These are phyloP conservation scores for Coemansia biformis DNA, from an alignment of 192 early-diverging fungal species.

Conservation along the genomic window DNA sequence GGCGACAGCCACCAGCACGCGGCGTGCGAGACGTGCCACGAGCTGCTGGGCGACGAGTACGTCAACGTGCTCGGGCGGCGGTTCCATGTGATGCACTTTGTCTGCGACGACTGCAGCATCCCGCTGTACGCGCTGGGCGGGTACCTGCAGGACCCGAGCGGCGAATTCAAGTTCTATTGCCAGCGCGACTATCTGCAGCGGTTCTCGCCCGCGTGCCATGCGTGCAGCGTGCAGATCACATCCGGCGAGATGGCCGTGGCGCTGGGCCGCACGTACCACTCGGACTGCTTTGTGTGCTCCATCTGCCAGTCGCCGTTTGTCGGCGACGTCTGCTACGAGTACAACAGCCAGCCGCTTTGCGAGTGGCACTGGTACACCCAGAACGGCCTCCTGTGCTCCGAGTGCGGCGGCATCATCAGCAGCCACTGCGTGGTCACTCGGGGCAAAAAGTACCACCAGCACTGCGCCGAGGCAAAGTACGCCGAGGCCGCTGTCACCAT, in stretches of 20 bases:
- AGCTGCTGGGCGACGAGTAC: slow-evolving; percentile 45
- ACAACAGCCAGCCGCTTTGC: slow-evolving; percentile 48
- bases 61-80: slow-evolving; percentile 42
- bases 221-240: slow-evolving; percentile 48
- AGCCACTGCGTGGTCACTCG: slow-evolving; percentile 49
- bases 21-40: slow-evolving; percentile 28
- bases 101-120: slow-evolving; percentile 48
- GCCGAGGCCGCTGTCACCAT: slow-evolving; percentile 37
- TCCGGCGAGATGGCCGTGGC: slow-evolving; percentile 50
- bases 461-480: slow-evolving; percentile 48
- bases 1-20: slow-evolving; percentile 1
- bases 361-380: slow-evolving; percentile 54
- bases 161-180: slow-evolving; percentile 43
- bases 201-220: slow-evolving; percentile 47
- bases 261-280: slow-evolving; percentile 48
- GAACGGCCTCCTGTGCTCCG: slow-evolving; percentile 45
- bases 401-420: slow-evolving; percentile 50
- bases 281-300: slow-evolving; percentile 50
- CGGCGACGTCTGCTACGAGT: slow-evolving; percentile 51
- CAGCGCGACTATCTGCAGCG: slow-evolving; percentile 51
- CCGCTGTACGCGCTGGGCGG: slow-evolving; percentile 51
- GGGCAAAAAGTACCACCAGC: slow-evolving; percentile 49
- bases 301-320: slow-evolving; percentile 52
- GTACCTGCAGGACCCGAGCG: slow-evolving; percentile 38
- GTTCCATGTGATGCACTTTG: slow-evolving; percentile 48